A percentile compares a stretch with the other conserved stretches of the same genome.
These are phyloP conservation scores for Akanthomyces muscarius DNA, from an alignment of 2,329 filamentous ascomycete species.

Conservation along the genomic window DNA sequence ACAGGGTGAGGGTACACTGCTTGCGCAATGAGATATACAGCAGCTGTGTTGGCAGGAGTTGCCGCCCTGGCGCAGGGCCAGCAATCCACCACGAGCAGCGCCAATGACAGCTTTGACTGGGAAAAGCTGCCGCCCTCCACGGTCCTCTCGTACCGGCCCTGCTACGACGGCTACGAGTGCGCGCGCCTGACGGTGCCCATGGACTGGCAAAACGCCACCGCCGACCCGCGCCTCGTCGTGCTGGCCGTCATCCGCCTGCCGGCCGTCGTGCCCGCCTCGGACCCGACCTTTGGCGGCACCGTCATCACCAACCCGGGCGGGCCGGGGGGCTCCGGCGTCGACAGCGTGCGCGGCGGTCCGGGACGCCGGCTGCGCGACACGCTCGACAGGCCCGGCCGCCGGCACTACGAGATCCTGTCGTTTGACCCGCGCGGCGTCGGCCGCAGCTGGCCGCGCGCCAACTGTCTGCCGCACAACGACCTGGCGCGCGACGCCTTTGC, in stretches of 20 bases:
- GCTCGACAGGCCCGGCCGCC: constrained; percentile 22
- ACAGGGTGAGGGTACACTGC: too few species aligned
- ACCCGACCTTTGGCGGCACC: constrained; percentile 33
- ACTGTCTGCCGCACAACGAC: constrained; percentile 29
- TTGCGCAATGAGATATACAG: background rate
- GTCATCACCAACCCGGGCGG: constrained; percentile 36
- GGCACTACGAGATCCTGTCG: constrained; percentile 33
- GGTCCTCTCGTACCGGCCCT: constrained; percentile 30
- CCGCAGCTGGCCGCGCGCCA: constrained; percentile 28
- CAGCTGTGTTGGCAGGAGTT: background rate
- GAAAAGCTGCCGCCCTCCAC: constrained; percentile 25
- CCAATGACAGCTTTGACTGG: constrained; percentile 27
- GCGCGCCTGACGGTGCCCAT: constrained; percentile 35
- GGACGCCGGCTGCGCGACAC: constrained; percentile 25
- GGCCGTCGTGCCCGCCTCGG: constrained; percentile 28
- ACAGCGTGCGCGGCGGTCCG: constrained; percentile 15
- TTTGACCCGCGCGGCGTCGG: constrained; percentile 36
- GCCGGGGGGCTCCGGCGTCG: constrained; percentile 33
- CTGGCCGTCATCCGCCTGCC: constrained; percentile 33
- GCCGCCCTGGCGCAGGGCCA: background rate
- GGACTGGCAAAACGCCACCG: constrained; percentile 29
- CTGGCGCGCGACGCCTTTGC: constrained; percentile 24
- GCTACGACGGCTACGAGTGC: constrained; percentile 31
- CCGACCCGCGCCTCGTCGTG: constrained; percentile 25
- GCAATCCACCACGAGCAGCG: background rate